Conservation (phyloP, 164 flowering plant species). For the Vitis rotundifolia region DNA sequence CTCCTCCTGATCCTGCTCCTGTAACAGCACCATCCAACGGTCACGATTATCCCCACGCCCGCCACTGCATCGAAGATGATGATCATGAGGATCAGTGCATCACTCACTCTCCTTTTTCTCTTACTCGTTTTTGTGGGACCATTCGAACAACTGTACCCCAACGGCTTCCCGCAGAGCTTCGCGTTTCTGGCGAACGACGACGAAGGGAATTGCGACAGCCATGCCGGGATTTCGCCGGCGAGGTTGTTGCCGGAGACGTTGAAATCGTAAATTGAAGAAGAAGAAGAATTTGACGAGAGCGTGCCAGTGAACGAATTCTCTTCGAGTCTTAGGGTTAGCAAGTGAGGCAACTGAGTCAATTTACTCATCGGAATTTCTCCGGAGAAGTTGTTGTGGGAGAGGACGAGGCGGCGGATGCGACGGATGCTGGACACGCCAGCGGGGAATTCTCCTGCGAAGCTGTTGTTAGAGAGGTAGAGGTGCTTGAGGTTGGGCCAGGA, state of each 20-base stretch:
- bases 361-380: conserved; percentile 38
- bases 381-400: conserved; percentile 37
- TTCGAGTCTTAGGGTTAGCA: conserved; percentile 50
- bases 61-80: conserved; percentile 13
- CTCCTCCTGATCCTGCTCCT: conserved; percentile 1
- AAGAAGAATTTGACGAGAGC: not conserved
- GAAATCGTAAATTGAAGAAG: conserved; percentile 29
- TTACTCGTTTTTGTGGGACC: conserved; percentile 10
- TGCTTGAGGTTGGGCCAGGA: conserved; percentile 43
- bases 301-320: conserved; percentile 38
- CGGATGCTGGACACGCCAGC: conserved; percentile 33
- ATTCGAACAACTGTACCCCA: conserved; percentile 23
- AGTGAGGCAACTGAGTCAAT: conserved; percentile 22
- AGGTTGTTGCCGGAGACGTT: conserved; percentile 49
- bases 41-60: conserved; percentile 9
- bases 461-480: conserved; percentile 49
- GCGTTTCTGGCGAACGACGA: conserved; percentile 40
- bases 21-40: conserved; percentile 19
- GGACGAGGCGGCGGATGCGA: conserved; percentile 43
- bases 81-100: conserved; percentile 13
- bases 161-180: conserved; percentile 50
- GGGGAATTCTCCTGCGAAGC: conserved; percentile 38
- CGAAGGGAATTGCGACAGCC: conserved; percentile 22
- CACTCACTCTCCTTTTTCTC: conserved; percentile 6
- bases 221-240: conserved; percentile 35